phyloP scores from a whole-genome alignment of 495 filamentous ascomycete species.

The Aspergillus sparsus region DNA sequence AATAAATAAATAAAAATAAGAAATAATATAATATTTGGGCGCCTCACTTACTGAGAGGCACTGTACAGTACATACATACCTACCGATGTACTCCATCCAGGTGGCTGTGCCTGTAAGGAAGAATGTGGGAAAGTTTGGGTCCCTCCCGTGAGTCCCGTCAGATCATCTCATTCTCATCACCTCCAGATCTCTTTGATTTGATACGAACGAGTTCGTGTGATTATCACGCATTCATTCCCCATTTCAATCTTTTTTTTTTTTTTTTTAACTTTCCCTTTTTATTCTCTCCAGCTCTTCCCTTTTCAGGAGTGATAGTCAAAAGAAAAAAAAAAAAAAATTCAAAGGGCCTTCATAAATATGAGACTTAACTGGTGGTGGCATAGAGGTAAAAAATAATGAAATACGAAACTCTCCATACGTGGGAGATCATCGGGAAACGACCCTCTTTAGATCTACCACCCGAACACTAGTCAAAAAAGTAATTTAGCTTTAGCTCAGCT shows the following conservation, averaged over 20 bases:
- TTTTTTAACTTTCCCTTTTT: not conserved
- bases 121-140: not conserved
- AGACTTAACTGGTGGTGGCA: no score
- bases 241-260: not conserved
- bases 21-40: not conserved
- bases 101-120: slow-evolving; percentile 26
- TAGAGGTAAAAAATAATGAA: no score
- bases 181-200: not conserved
- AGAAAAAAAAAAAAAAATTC: no score
- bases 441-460: no score
- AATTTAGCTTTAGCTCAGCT: no score
- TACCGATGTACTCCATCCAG: not conserved
- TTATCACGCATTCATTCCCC: not conserved
- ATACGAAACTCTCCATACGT: no score
- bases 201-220: not conserved
- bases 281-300: no score
- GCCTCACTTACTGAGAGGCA: not conserved
- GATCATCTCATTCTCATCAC: not conserved
- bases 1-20: not conserved
- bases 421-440: no score
- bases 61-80: slow-evolving; percentile 3
- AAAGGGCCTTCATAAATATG: no score
- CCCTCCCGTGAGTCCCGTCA: not conserved
- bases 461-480: no score
- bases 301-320: no score